Conservation (phyloP, 495 filamentous ascomycete species). For the Hamigera avellanea region DNA sequence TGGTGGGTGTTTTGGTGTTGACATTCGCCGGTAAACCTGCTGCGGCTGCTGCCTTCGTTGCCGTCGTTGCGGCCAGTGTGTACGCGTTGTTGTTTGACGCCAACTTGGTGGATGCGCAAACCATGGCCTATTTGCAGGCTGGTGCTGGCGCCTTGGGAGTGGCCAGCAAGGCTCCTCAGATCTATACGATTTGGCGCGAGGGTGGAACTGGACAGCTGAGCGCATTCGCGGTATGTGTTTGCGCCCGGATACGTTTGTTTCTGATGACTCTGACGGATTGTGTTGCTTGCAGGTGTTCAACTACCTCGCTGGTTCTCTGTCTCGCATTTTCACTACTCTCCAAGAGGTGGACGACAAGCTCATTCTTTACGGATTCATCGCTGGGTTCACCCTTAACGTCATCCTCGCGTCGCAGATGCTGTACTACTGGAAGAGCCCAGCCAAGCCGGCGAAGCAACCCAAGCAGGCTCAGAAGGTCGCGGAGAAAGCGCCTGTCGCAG, state of each 20-base stretch:
- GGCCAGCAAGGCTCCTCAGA: constrained; percentile 88
- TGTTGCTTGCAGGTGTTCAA: constrained; percentile 69
- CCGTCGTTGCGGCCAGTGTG: constrained; percentile 52
- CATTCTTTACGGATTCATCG: constrained; percentile 87
- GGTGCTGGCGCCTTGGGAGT: constrained; percentile 73
- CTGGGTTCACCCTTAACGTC: constrained; percentile 76
- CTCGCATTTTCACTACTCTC: constrained; percentile 91
- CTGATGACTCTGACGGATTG: constrained; percentile 2
- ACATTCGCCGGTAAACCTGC: constrained; percentile 55
- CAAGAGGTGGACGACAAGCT: constrained; percentile 93
- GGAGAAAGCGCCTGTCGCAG: constrained; percentile 17
- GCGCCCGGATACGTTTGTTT: not conserved
- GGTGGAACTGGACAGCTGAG: constrained; percentile 91
- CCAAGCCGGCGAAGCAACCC: constrained; percentile 27
- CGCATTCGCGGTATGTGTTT: constrained; percentile 74
- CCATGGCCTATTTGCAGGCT: constrained; percentile 68
- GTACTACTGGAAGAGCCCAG: constrained; percentile 68
- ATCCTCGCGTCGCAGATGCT: constrained; percentile 85
- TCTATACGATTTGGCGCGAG: constrained; percentile 66
- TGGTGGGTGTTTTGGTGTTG: constrained; percentile 74
- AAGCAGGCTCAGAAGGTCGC: constrained; percentile 9
- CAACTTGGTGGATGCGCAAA: constrained; percentile 52
- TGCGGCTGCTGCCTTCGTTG: constrained; percentile 62
- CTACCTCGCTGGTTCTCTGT: constrained; percentile 83
- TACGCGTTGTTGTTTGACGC: constrained; percentile 58